Conservation (phyloP, 164 flowering plant species). For the Cinnamomum chago region DNA sequence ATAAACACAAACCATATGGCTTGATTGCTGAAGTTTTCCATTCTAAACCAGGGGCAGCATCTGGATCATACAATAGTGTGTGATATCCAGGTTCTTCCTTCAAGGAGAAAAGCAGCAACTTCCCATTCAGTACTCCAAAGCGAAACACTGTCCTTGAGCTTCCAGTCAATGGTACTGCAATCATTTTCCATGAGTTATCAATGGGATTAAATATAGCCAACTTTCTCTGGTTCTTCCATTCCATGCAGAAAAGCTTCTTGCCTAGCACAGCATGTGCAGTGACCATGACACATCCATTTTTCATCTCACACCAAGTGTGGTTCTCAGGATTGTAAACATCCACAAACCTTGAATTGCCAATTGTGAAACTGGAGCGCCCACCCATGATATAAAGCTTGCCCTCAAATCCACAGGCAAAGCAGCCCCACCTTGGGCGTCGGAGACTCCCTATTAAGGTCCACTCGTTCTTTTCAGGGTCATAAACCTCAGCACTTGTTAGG, state of each 20-base stretch:
- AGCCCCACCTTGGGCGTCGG: constrained; percentile 85
- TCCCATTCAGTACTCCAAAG: constrained; percentile 78
- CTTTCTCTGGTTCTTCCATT: constrained; percentile 90
- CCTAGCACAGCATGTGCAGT: constrained; percentile 87
- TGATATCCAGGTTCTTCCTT: constrained; percentile 43
- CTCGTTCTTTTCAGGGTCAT: constrained; percentile 59
- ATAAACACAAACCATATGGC: constrained; percentile 64
- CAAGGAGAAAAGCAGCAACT: constrained; percentile 66
- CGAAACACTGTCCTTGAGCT: constrained; percentile 66
- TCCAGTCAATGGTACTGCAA: constrained; percentile 70
- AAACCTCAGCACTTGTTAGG: constrained; percentile 82
- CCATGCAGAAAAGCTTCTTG: constrained; percentile 81
- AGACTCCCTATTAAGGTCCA: constrained; percentile 81
- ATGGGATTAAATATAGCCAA: constrained; percentile 57
- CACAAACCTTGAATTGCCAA: constrained; percentile 81
- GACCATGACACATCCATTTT: constrained; percentile 96
- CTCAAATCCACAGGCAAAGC: constrained; percentile 75
- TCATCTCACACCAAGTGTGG: constrained; percentile 77
- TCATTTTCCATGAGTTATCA: constrained; percentile 74
- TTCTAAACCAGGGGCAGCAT: constrained; percentile 64
- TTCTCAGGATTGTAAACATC: constrained; percentile 67
- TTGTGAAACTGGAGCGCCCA: constrained; percentile 87
- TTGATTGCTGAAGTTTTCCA: constrained; percentile 72
- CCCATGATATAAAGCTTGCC: constrained; percentile 95
- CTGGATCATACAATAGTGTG: constrained; percentile 65